These are phyloP conservation scores for Shiraia sp. DNA, from an alignment of 2,329 filamentous ascomycete genomes.

Conservation along the genomic window DNA sequence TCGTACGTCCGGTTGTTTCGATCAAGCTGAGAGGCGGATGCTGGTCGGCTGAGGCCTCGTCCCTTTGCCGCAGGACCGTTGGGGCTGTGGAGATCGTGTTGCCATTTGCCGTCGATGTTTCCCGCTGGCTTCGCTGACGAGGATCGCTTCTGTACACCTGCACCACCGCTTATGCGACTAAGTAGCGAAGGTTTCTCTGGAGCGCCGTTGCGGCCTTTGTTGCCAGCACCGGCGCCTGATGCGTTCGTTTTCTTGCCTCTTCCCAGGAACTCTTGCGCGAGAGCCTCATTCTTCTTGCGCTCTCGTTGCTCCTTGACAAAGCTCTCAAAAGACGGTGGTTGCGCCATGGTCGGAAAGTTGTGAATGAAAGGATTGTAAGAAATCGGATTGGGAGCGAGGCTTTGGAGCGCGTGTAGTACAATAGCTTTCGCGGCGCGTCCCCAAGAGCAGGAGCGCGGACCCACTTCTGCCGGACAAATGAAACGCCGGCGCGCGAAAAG, in stretches of 20 bases:
- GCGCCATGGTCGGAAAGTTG: conserved; percentile 20
- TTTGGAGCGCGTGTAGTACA: conserved; percentile 5
- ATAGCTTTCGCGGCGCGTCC: conserved; percentile 16
- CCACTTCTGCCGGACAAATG: conserved; percentile 19
- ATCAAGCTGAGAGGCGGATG: conserved; percentile 46
- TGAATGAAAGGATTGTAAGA: not conserved
- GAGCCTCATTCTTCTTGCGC: conserved; percentile 70
- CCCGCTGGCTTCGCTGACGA: conserved; percentile 50
- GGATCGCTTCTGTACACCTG: conserved; percentile 67
- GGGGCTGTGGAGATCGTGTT: conserved; percentile 67
- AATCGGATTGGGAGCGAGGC: not conserved
- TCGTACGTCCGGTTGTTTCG: conserved; percentile 49
- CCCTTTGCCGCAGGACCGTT: conserved; percentile 39
- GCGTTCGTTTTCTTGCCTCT: conserved; percentile 57
- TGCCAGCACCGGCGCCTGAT: conserved; percentile 53
- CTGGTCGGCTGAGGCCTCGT: conserved; percentile 39
- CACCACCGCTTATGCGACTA: conserved; percentile 70
- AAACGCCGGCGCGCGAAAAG: conserved; percentile 25
- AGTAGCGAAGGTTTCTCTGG: conserved; percentile 61
- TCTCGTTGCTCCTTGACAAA: conserved; percentile 56
- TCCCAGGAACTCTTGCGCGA: conserved; percentile 74
- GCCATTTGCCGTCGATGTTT: conserved; percentile 70
- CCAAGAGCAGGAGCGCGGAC: conserved; percentile 10
- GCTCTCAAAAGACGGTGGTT: conserved; percentile 32
- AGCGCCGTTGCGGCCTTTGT: conserved; percentile 48